These are phyloP conservation scores for Leptomonas pyrrhocoris DNA, from an alignment of 208 protist genomes.

Conservation along the genomic window DNA sequence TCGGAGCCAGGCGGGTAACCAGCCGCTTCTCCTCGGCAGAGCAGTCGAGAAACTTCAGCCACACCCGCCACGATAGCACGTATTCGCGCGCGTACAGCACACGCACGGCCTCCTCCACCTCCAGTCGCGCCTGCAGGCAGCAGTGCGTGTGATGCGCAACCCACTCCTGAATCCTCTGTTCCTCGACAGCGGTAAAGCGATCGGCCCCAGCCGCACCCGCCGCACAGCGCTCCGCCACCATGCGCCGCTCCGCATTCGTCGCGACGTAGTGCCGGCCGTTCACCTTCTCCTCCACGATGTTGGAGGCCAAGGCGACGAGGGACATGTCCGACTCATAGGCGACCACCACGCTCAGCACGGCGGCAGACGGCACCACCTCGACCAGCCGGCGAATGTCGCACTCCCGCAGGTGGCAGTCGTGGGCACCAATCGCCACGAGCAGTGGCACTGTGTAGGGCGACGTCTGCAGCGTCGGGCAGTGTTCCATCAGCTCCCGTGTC, in stretches of 20 bases:
- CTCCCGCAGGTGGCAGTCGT: constrained; percentile 69
- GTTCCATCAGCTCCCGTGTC: constrained; percentile 53
- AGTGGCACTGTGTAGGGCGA: constrained; percentile 69
- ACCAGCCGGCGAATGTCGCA: constrained; percentile 69
- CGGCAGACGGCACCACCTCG: constrained; percentile 55
- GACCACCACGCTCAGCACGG: constrained; percentile 61
- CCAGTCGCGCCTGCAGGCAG: constrained; percentile 46
- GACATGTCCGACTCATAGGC: constrained; percentile 43
- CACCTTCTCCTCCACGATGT: constrained; percentile 73
- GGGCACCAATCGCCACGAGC: constrained; percentile 76
- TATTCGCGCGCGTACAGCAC: constrained; percentile 75
- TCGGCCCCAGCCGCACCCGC: constrained; percentile 33
- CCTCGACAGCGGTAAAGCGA: constrained; percentile 63
- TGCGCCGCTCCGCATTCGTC: constrained; percentile 16
- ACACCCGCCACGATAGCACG: constrained; percentile 66
- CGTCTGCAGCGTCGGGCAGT: constrained; percentile 55
- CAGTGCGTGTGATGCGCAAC: constrained; percentile 47
- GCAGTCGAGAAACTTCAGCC: constrained; percentile 30
- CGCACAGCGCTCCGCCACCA: constrained; percentile 32
- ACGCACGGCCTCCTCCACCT: constrained; percentile 47
- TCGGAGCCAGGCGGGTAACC: background rate
- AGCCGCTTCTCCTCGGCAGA: constrained; percentile 5
- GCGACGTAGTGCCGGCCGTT: constrained; percentile 42
- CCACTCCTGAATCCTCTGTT: constrained; percentile 29
- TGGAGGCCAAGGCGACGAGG: constrained; percentile 54